phyloP scores from a whole-genome alignment of 768 basidiomycete genomes.

The Amyloporia xantha region DNA sequence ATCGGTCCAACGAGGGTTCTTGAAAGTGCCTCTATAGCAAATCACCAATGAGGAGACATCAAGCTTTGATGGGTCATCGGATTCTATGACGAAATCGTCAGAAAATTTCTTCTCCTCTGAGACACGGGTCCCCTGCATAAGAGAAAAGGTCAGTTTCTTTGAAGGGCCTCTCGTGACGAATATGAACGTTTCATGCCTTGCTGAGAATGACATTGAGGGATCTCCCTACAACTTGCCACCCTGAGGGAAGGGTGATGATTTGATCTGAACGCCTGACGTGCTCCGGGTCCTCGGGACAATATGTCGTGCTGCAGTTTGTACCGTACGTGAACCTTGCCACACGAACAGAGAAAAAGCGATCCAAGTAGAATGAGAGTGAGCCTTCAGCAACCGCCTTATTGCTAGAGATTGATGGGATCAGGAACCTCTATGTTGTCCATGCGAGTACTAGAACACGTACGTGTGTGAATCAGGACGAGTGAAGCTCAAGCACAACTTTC shows the following conservation, averaged over 20 bases:
- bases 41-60: slow-evolving; percentile 22
- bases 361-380: slow-evolving; percentile 35
- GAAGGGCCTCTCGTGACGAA: no score
- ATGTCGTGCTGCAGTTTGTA: slow-evolving; percentile 31
- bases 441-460: slow-evolving; percentile 27
- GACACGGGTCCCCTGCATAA: not conserved
- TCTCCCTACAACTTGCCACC: not conserved
- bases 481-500: slow-evolving; percentile 45
- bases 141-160: no score
- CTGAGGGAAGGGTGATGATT: not conserved
- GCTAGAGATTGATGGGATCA: slow-evolving; percentile 15
- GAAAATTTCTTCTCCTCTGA: slow-evolving; percentile 1
- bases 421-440: not conserved
- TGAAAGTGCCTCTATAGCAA: slow-evolving; percentile 26
- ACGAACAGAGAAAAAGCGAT: slow-evolving; percentile 42
- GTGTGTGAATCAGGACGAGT: slow-evolving; percentile 76
- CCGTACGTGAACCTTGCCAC: slow-evolving; percentile 46
- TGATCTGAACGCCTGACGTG: slow-evolving; percentile 23
- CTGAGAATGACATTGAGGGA: not conserved
- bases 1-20: slow-evolving; percentile 29
- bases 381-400: slow-evolving; percentile 51
- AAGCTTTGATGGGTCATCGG: no score
- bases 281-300: slow-evolving; percentile 30
- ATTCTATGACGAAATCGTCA: no score
- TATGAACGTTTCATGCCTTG: no score